These are phyloP conservation scores for Stagonosporopsis cucurbitacearum DNA, from an alignment of 2,329 filamentous ascomycete genomes.

Conservation along the genomic window DNA sequence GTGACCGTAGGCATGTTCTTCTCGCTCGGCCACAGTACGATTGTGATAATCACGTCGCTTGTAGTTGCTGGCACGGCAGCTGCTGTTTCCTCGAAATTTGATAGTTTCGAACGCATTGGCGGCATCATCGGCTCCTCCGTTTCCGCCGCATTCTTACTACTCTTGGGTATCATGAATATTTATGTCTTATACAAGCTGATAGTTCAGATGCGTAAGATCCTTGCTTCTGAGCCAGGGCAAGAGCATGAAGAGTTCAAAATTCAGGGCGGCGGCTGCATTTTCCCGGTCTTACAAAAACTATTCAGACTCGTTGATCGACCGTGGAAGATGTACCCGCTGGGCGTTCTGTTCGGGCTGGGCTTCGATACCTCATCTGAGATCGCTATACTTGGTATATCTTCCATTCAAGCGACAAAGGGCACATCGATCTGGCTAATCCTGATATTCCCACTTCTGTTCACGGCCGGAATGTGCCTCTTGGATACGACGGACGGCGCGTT, in stretches of 20 bases:
- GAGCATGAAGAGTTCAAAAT: constrained; percentile 66
- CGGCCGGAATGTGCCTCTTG: constrained; percentile 91
- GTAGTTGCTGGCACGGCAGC: constrained; percentile 91
- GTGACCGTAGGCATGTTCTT: constrained; percentile 96
- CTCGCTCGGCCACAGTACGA: constrained; percentile 89
- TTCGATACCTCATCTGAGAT: constrained; percentile 97
- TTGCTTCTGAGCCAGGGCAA: constrained; percentile 58
- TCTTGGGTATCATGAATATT: constrained; percentile 82
- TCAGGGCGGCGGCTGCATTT: constrained; percentile 78
- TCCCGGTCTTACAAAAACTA: constrained; percentile 72
- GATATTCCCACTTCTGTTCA: constrained; percentile 89
- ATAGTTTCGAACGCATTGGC: constrained; percentile 78
- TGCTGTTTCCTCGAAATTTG: constrained; percentile 80
- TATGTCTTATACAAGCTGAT: constrained; percentile 85
- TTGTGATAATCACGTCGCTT: constrained; percentile 88
- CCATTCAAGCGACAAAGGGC: constrained; percentile 82
- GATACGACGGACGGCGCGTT: constrained; percentile 92
- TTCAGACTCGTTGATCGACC: constrained; percentile 76
- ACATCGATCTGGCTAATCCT: constrained; percentile 94
- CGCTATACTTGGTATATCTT: constrained; percentile 87
- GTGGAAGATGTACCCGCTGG: constrained; percentile 97
- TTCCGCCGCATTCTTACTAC: constrained; percentile 79
- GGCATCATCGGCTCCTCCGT: constrained; percentile 90
- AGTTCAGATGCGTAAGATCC: constrained; percentile 68
- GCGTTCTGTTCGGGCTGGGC: constrained; percentile 83